Evolutionary conservation across 2,329 filamentous ascomycete species (phyloP), one percentile per base, ranked within the genome.

Genomic region (Leptographium wingfieldii): DNA sequence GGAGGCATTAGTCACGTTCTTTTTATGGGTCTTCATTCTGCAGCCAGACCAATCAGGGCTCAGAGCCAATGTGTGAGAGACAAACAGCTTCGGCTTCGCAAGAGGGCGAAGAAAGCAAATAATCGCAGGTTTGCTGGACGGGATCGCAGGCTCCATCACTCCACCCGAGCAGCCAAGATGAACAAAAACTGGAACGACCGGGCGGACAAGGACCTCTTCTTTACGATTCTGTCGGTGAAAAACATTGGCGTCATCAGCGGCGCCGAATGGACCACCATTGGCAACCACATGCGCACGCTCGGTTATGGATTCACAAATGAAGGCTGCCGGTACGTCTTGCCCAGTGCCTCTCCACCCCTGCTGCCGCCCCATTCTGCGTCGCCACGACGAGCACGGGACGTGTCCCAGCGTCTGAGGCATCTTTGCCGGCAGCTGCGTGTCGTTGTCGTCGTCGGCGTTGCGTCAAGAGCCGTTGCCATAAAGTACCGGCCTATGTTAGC

Each of bases 291-390:
- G 81, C 76, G 81, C 62, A 70, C 72, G 43, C 66, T 83, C 60
- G 81, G 81, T 59, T 84, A 84, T 66, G 80, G 80, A 70, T 84
- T 84, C 69, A 84, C 81, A 22, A 84, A 84, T 73, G 81, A 84
- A 68, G 81, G 81, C 65, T 84, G 81, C 65, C 80, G 81, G 81
- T 84, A 73, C 73, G 80, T 60, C 31, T 6, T 2, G 25, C 48
- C 14, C 38, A 12, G 56, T 57, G 49, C 19, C 51, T 29, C 52
- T 55, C 55, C 61, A 59, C 46, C 55, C 58, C 31, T n/a, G 9
- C 16, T 19, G 9, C 49, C 29, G 38, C 14, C 38, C 4, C 25
- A 11, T 54, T 31, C 14, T 16, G 31, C 49, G 51, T 19, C n/a
- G 46, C 57, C 31, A 29, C 14, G 19, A 22, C 22, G 22, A 6